Conservation (phyloP, 148 eudicot genomes). For the Cornus kousa region DNA sequence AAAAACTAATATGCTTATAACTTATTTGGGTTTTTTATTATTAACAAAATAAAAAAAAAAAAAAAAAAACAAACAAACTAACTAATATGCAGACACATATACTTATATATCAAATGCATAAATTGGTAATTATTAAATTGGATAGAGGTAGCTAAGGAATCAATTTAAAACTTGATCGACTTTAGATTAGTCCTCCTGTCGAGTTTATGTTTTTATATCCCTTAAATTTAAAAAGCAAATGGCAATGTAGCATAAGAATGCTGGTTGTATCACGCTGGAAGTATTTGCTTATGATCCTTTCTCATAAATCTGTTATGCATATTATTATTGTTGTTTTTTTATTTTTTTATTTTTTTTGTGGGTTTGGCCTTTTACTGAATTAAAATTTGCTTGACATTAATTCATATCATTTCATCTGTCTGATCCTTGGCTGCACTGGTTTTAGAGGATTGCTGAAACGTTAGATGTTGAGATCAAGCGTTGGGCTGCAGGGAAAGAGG, state of each 20-base stretch:
- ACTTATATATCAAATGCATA: too few relatives aligned
- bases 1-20: too few relatives aligned
- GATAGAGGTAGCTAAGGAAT: neutral
- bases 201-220: neutral
- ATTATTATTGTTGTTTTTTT: too few relatives aligned
- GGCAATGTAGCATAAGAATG: neutral
- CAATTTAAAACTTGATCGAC: neutral
- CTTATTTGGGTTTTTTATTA: too few relatives aligned
- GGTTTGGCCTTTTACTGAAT: neutral
- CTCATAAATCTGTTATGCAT: neutral
- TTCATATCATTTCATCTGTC: neutral
- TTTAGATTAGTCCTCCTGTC: neutral
- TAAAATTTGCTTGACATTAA: slow-evolving; percentile 1
- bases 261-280: neutral
- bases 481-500: slow-evolving; percentile 75
- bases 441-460: slow-evolving; percentile 60
- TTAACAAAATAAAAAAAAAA: too few relatives aligned
- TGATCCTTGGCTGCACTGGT: slow-evolving; percentile 13
- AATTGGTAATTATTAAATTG: neutral
- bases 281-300: neutral
- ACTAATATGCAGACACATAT: too few relatives aligned
- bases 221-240: too few relatives aligned
- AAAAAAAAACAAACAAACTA: too few relatives aligned
- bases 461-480: slow-evolving; percentile 65
- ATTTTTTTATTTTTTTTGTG: neutral